Evolutionary conservation across 257 asterid genomes (phyloP).

Genomic region (Solanum virginianum): DNA sequence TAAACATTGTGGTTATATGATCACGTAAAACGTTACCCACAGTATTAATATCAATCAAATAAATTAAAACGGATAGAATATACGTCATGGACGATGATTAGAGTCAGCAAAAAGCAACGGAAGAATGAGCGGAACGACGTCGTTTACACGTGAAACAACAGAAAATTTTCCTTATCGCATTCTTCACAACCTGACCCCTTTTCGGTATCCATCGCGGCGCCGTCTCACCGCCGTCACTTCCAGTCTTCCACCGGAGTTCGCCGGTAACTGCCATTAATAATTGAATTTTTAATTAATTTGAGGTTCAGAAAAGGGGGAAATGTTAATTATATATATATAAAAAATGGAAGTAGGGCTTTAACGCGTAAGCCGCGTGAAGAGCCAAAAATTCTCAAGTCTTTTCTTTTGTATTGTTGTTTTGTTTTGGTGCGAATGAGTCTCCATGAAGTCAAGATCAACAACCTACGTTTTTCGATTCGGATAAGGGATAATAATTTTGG

Average conservation of each 20-base stretch:
- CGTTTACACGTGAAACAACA: not conserved
- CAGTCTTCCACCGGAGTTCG: not conserved
- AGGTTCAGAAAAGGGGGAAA: not conserved
- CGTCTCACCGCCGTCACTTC: not conserved
- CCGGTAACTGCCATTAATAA: not conserved
- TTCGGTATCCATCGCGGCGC: constrained; percentile 3
- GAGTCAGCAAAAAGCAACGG: not conserved
- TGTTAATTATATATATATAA: no score
- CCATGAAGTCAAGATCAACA: not conserved
- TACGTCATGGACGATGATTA: not conserved
- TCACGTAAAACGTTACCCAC: no score
- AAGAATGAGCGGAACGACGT: not conserved
- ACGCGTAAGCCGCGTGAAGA: not conserved
- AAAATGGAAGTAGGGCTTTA: not conserved
- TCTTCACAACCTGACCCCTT: not conserved
- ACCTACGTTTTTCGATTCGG: not conserved
- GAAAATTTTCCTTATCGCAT: not conserved
- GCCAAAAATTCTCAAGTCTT: not conserved
- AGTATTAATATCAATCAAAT: no score
- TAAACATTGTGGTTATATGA: no score
- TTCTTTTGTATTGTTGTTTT: no score
- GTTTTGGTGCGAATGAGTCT: not conserved
- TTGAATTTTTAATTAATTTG: not conserved
- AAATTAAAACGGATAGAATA: no score
- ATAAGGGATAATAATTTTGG: no score